A percentile compares a stretch with the other conserved stretches of the same genome.
These are phyloP conservation scores for Leptomonas seymouri DNA, from an alignment of 208 protist species.

Conservation along the genomic window DNA sequence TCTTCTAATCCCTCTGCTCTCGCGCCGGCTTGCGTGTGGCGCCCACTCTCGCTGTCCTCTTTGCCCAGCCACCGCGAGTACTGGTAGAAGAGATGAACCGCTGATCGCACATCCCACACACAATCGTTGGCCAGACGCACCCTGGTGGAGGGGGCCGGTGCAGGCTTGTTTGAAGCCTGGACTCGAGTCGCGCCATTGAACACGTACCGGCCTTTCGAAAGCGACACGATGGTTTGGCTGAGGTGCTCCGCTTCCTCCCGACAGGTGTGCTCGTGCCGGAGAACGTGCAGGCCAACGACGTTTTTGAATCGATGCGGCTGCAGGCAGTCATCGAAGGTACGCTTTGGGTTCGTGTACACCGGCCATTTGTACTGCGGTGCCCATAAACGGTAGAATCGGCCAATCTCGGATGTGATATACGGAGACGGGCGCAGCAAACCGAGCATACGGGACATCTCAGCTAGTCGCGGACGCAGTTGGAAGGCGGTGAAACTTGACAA, in stretches of 20 bases:
- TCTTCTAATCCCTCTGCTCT: not conserved
- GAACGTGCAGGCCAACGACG: conserved; percentile 17
- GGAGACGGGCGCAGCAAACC: conserved; percentile 24
- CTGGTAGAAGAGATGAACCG: conserved; percentile 14
- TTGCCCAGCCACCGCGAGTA: conserved; percentile 8
- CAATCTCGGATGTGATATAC: conserved; percentile 16
- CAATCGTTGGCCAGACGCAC: conserved; percentile 20
- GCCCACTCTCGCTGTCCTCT: not conserved
- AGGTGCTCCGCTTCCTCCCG: conserved; percentile 14
- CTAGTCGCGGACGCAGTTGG: conserved; percentile 14
- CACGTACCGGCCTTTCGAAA: conserved; percentile 12
- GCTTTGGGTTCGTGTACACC: not conserved
- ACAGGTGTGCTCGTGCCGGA: conserved; percentile 21
- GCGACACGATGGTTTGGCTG: conserved; percentile 1
- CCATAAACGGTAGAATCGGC: conserved; percentile 22
- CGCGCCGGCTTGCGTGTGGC: not conserved
- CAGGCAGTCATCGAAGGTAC: conserved; percentile 14
- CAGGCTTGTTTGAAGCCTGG: not conserved
- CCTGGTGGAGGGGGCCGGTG: not conserved
- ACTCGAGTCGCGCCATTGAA: conserved; percentile 7
- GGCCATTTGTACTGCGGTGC: conserved; percentile 17
- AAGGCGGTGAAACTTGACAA: conserved; percentile 24
- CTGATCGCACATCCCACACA: conserved; percentile 10
- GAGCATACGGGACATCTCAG: conserved; percentile 19
- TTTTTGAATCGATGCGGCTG: conserved; percentile 9